Evolutionary conservation across 202 grass and related monocot species (phyloP).

Genomic region (Elaeis oleifera): DNA sequence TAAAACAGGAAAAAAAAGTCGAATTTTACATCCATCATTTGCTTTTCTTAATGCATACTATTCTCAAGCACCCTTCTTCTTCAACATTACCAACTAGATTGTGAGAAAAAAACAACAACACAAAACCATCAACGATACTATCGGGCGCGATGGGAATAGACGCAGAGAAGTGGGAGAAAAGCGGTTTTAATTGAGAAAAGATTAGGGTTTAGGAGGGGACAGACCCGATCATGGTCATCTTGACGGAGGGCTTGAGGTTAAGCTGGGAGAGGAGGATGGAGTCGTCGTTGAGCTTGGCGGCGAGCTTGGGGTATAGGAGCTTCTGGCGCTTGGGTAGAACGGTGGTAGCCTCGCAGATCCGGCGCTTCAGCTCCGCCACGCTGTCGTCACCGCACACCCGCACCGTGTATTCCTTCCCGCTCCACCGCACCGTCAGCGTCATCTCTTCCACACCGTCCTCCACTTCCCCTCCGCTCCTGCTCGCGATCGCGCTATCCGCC

Average conservation of each 20-base stretch:
- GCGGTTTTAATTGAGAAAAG: too few species aligned
- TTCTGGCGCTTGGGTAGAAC: slow-evolving; percentile 92
- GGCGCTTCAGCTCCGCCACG: slow-evolving; percentile 77
- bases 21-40: too few species aligned
- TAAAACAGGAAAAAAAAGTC: too few species aligned
- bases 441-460: slow-evolving; percentile 49
- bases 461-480: too few species aligned
- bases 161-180: too few species aligned
- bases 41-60: too few species aligned
- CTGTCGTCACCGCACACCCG: slow-evolving; percentile 78
- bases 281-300: slow-evolving; percentile 54
- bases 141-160: too few species aligned
- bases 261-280: slow-evolving; percentile 66
- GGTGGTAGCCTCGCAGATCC: slow-evolving; percentile 82
- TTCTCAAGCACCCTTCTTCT: too few species aligned
- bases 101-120: too few species aligned
- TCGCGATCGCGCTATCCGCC: not conserved
- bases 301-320: slow-evolving; percentile 81
- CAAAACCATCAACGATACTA: too few species aligned
- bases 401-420: slow-evolving; percentile 70
- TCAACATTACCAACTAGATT: too few species aligned
- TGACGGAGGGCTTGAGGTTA: slow-evolving; percentile 60
- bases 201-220: not conserved
- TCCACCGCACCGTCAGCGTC: slow-evolving; percentile 72
- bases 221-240: slow-evolving; percentile 91